phyloP scores from a whole-genome alignment of 176 grass and related monocot genomes.

The Lolium perenne region DNA sequence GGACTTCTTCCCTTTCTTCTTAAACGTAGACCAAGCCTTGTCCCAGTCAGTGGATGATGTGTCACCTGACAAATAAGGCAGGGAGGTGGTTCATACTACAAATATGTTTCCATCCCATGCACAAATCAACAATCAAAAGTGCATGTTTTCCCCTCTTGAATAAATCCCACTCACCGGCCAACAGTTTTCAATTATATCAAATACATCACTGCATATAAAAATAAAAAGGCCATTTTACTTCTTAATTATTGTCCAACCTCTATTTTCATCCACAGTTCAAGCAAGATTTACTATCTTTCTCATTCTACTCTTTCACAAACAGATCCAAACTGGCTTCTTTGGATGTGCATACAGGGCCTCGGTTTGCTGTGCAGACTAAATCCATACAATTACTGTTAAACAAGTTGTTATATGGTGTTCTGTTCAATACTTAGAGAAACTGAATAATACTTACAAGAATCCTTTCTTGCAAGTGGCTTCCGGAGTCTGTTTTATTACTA shows the following conservation, averaged over 20 bases:
- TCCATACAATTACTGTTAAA: neutral
- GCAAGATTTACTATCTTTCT: no score
- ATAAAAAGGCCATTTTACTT: no score
- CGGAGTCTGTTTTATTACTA: neutral
- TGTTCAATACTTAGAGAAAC: neutral
- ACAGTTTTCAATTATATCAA: neutral
- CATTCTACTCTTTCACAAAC: no score
- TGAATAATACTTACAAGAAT: neutral
- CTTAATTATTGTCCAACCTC: no score
- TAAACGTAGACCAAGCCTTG: constrained; percentile 81
- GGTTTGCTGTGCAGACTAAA: neutral
- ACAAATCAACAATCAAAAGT: neutral
- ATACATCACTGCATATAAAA: neutral
- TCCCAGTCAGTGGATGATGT: constrained; percentile 82
- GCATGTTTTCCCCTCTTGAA: neutral
- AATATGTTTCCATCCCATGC: neutral
- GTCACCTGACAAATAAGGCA: constrained; percentile 59
- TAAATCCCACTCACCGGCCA: neutral
- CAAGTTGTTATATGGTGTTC: neutral
- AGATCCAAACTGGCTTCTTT: no score
- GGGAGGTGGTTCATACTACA: neutral
- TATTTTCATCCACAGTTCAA: no score
- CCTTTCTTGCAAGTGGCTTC: neutral
- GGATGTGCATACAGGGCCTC: no score
- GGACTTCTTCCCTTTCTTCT: constrained; percentile 79